Evolutionary conservation across 2,329 filamentous ascomycete species (phyloP), one percentile per base, ranked within the genome.

Genomic region (Mycosphaerella sp.): DNA sequence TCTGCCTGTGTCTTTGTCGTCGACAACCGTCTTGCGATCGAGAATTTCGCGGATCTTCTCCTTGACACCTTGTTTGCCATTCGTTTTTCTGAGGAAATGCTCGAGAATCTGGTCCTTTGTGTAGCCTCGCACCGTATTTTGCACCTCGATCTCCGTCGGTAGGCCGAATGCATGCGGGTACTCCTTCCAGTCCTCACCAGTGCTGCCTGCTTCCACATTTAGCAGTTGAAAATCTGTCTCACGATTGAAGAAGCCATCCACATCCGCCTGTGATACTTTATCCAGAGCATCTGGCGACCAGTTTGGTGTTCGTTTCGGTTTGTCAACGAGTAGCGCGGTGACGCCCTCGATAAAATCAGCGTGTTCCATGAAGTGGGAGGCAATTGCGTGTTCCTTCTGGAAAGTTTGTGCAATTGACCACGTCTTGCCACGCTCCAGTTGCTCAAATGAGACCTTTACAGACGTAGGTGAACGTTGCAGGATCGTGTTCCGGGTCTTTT

Each of bases 291-390:
- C 77, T 3, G 89, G 90, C 57, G 85, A 70, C 93, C 93, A 98
- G 55, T 77, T 73, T 1, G 90, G 87, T 17, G 75, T 75, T 58
- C 74, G 74, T 45, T 79, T 72, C 40, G 78, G 77, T 71, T 89
- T 89, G 64, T 81, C 78, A 62, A 93, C 79, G 36, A 98, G 78
- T 43, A 85, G 79, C 18, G 89, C 85, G 45, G 81, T 81, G n/a
- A 98, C 91, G 48, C 93, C 93, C 71, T 95, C 88, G 39, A 83
- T 83, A 65, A 98, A 98, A 70, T 98, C 93, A 4, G 81, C 86
- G 68, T 93, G 85, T 50, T 78, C 77, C 91, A 98, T 97, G 75
- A 98, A 97, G 57, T 82, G 80, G 52, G 79, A 75, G 1, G 91
- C 89, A 53, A 98, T 89, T 65, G 85, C 79, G 71, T 93, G 80